Conservation (phyloP, 2,329 filamentous ascomycete genomes). For the Ilyonectria mors-panacis region DNA sequence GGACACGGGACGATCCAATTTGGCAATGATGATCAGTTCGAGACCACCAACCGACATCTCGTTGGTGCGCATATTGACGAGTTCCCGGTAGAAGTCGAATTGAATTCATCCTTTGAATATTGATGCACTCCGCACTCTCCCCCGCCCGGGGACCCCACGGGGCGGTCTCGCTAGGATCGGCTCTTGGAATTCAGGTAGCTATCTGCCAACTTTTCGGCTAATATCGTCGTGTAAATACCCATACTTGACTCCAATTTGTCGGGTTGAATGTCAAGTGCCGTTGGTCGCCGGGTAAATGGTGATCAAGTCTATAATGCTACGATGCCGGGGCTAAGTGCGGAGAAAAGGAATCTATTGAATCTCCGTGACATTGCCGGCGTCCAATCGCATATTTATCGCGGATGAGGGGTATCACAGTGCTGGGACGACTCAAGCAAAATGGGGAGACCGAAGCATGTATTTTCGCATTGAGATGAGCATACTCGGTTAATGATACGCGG, state of each 20-base stretch:
- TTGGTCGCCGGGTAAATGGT: constrained; percentile 13
- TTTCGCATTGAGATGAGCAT: background rate
- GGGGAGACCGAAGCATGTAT: background rate
- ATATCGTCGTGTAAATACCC: constrained; percentile 12
- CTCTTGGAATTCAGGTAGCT: background rate
- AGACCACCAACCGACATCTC: background rate
- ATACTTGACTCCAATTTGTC: background rate
- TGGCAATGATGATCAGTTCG: background rate
- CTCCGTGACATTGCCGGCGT: constrained; percentile 5
- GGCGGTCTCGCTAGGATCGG: background rate
- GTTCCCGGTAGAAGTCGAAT: background rate
- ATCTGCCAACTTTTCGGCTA: constrained; percentile 12
- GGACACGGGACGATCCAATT: background rate
- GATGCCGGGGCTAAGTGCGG: constrained; percentile 4
- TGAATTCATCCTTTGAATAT: background rate
- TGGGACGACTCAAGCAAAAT: background rate
- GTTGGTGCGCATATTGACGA: background rate
- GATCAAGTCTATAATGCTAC: background rate
- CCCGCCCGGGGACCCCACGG: constrained; percentile 6
- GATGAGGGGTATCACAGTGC: background rate
- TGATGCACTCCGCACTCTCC: constrained; percentile 6
- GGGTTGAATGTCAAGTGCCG: background rate
- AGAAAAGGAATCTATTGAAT: background rate
- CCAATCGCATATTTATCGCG: background rate
- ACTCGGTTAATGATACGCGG: background rate